Percentiles rank a stretch among this genome's conserved stretches.
phyloP scores from a whole-genome alignment of 371 early-diverging fungal genomes.

The Choanephora cucurbitarum region DNA sequence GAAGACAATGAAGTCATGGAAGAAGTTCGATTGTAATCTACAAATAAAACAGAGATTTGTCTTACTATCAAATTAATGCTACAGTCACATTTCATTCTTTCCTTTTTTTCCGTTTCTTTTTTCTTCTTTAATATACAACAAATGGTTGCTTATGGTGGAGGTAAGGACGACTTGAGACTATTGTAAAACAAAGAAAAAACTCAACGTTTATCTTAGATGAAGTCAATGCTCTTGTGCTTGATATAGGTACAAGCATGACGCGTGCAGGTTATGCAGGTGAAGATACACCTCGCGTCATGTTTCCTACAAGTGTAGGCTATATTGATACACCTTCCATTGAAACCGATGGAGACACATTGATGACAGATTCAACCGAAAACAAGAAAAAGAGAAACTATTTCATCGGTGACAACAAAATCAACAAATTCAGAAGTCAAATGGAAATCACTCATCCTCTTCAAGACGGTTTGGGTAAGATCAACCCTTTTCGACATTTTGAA shows the following conservation, averaged over 20 bases:
- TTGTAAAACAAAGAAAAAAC: no score
- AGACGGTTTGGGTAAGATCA: constrained; percentile 64
- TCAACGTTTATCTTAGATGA: constrained; percentile 67
- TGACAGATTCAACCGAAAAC: constrained; percentile 68
- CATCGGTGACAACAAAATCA: constrained; percentile 80
- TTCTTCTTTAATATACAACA: background rate
- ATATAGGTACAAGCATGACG: constrained; percentile 84
- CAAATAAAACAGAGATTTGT: no score
- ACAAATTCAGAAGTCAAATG: constrained; percentile 73
- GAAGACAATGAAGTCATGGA: constrained; percentile 52
- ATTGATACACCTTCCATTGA: constrained; percentile 40
- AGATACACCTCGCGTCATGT: constrained; percentile 85
- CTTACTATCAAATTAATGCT: background rate
- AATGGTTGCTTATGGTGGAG: constrained; percentile 77
- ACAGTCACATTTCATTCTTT: background rate
- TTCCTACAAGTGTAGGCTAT: constrained; percentile 67
- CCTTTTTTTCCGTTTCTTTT: constrained; percentile 3
- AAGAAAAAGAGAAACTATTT: no score
- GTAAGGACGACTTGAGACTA: constrained; percentile 31
- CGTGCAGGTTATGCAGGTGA: constrained; percentile 97
- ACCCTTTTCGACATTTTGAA: background rate
- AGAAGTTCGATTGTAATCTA: constrained; percentile 38
- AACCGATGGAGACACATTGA: constrained; percentile 58
- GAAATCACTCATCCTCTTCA: constrained; percentile 75
- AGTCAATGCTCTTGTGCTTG: constrained; percentile 90